phyloP scores from a whole-genome alignment of 306 rosid genomes.

The Castanea crenata region DNA sequence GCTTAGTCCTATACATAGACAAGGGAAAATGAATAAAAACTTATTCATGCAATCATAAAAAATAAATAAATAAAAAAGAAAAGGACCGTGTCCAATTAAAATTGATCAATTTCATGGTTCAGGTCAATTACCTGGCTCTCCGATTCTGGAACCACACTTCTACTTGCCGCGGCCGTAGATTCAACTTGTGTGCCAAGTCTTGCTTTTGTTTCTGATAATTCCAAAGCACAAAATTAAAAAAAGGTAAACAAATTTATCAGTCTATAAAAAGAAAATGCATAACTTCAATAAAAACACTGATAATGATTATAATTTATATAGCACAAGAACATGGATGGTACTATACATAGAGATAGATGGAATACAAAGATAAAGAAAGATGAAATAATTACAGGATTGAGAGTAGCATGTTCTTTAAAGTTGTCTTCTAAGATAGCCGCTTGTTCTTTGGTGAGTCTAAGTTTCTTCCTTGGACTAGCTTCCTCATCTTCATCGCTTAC shows the following conservation, averaged over 20 bases:
- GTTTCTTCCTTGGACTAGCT: slow-evolving; percentile 71
- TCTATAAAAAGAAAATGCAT: neutral
- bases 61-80: neutral
- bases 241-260: neutral
- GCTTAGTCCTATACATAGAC: slow-evolving; percentile 56
- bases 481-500: slow-evolving; percentile 42
- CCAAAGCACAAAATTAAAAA: neutral
- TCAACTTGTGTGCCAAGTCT: slow-evolving; percentile 66
- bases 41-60: neutral
- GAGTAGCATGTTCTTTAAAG: slow-evolving; percentile 62
- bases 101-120: neutral
- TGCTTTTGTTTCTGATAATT: slow-evolving; percentile 70
- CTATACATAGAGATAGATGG: too few species aligned
- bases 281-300: neutral
- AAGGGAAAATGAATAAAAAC: too few species aligned
- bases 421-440: slow-evolving; percentile 66
- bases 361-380: neutral
- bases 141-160: slow-evolving; percentile 99
- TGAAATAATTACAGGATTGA: slow-evolving; percentile 51
- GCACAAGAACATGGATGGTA: neutral
- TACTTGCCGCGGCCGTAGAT: slow-evolving; percentile 78
- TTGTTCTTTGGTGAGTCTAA: slow-evolving; percentile 79
- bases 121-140: slow-evolving; percentile 66
- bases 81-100: too few species aligned
- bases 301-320: neutral